phyloP scores from a whole-genome alignment of 306 rosid species.

The Geum urbanum region DNA sequence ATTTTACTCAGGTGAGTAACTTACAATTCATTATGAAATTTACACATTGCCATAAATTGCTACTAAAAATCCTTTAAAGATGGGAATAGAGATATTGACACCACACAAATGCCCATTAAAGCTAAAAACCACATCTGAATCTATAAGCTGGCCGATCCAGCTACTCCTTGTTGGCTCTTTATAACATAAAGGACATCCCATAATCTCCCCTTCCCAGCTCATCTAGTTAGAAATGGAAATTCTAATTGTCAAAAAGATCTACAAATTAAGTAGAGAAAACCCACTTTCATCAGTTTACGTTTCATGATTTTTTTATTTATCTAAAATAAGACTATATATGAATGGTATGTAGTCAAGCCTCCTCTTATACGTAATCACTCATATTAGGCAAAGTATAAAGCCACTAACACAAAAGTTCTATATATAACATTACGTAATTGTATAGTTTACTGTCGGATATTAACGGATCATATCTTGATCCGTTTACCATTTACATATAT shows the following conservation, averaged over 20 bases:
- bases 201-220: constrained; percentile 3
- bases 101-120: constrained; percentile 8
- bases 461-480: too few relatives aligned
- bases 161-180: constrained; percentile 5
- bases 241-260: neutral
- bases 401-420: too few relatives aligned
- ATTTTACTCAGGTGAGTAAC: neutral
- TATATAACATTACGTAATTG: too few relatives aligned
- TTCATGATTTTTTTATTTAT: neutral
- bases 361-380: neutral
- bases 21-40: neutral
- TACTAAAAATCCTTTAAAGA: neutral
- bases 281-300: too few relatives aligned
- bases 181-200: neutral
- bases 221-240: neutral
- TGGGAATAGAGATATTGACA: constrained; percentile 2
- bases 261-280: neutral
- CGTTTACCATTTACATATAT: too few relatives aligned
- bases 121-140: neutral
- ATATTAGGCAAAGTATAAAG: too few relatives aligned
- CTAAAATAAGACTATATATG: neutral
- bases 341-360: neutral
- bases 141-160: constrained; percentile 4
- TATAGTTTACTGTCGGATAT: too few relatives aligned
- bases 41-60: constrained; percentile 1